These are phyloP conservation scores for Saccharomycopsis amapae DNA, from an alignment of 805 yeast species.

Conservation along the genomic window DNA sequence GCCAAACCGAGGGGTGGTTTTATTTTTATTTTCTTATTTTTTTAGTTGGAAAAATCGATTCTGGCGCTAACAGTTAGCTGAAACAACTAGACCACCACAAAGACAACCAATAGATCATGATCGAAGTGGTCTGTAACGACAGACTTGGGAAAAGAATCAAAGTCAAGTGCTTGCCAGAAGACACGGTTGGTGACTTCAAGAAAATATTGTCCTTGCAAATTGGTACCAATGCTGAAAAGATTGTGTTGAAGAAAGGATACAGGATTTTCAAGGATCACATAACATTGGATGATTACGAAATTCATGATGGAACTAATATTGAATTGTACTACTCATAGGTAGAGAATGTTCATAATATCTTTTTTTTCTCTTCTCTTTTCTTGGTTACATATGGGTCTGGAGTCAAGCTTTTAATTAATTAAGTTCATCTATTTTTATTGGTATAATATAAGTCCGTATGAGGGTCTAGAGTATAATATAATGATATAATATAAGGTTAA, in stretches of 20 bases:
- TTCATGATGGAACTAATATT: slow-evolving; percentile 80
- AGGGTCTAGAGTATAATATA: no score
- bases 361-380: no score
- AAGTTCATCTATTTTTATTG: no score
- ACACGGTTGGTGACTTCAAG: slow-evolving; percentile 85
- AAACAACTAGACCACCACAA: no score
- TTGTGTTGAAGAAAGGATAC: slow-evolving; percentile 79
- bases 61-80: no score
- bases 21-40: background rate
- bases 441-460: no score
- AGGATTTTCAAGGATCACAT: slow-evolving; percentile 84
- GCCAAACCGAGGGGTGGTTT: background rate
- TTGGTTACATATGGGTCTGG: no score
- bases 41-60: background rate
- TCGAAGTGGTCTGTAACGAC: slow-evolving; percentile 67
- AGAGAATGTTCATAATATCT: background rate
- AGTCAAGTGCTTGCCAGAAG: slow-evolving; percentile 83
- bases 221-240: slow-evolving; percentile 58
- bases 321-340: slow-evolving; percentile 67
- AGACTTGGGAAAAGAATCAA: slow-evolving; percentile 80
- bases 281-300: slow-evolving; percentile 87
- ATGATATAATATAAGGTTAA: no score
- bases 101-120: no score
- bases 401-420: no score
- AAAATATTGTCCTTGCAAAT: slow-evolving; percentile 74